Evolutionary conservation across 768 basidiomycete species (phyloP), one percentile per base, ranked within the genome.

Genomic region (Tephrocybe sp.): DNA sequence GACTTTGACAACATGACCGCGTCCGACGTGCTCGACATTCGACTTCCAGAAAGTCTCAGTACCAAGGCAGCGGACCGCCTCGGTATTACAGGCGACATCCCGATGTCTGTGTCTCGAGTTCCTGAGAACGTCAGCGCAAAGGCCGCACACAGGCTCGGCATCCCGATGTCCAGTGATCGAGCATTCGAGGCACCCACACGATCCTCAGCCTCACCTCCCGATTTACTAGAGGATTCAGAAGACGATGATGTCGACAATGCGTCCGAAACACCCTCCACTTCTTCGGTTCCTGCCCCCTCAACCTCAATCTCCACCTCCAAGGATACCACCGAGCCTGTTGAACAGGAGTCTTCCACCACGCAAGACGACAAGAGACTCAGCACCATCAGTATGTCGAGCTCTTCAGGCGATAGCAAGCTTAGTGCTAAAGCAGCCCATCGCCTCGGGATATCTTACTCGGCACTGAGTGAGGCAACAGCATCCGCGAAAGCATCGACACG

Each of bases 351-450:
- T n/a, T 56, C 63, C n/a, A 31, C 20, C 44, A 22, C 47, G 30
- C 14, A 49, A 17, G 19, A 14, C 17, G 13, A 39, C 10, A 49
- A 39, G 10, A 47, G 39, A 19, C 39, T 26, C 4, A 45, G 45
- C 34, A 34, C 22, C 16, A 45, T 40, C 5, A 39, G 35, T 14
- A 17, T 46, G 20, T n/a, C 42, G n/a, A 30, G 38, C 39, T 44
- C 45, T 48, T 6, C 42, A 14, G 16, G 36, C 12, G 51, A 60
- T 23, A 57, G 51, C 46, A 54, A 46, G 11, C 45, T 69, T 22
- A 74, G 69, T 43, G 70, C 69, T 11, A 76, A 76, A 48, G 72
- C 72, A 22, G 73, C 72, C n/a, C 66, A 66, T 35, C 64, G 68
- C 38, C 65, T 75, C 11, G 73, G 72, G 3, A 68, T 73, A 49